phyloP scores from a whole-genome alignment of 768 basidiomycete species.

The Macrolepiota albuminosa region DNA sequence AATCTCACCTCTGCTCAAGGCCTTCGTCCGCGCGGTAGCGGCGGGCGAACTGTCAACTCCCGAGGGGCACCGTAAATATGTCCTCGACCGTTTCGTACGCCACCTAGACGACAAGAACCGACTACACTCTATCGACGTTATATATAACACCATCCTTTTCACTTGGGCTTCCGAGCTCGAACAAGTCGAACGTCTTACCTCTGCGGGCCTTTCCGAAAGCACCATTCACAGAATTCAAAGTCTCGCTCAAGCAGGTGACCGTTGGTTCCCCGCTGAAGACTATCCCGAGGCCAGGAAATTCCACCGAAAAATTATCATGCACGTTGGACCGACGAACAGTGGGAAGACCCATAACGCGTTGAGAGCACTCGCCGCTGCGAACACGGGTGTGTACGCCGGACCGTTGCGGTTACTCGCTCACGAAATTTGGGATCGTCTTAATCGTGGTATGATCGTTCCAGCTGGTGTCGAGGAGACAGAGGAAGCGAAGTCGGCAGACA shows the following conservation, averaged over 20 bases:
- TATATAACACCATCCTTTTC: conserved; percentile 51
- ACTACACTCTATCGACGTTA: conserved; percentile 34
- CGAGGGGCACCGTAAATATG: conserved; percentile 28
- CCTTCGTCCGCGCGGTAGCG: conserved; percentile 36
- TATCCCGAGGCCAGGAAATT: conserved; percentile 51
- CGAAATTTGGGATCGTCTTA: conserved; percentile 90
- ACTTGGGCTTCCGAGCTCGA: conserved; percentile 44
- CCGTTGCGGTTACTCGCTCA: conserved; percentile 91
- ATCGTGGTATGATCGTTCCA: conserved; percentile 84
- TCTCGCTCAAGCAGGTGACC: conserved; percentile 33
- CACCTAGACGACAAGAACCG: conserved; percentile 22
- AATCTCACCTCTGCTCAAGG: conserved; percentile 33
- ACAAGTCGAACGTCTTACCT: conserved; percentile 19
- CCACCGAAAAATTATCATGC: conserved; percentile 81
- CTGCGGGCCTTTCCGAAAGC: conserved; percentile 20
- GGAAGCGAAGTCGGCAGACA: conserved; percentile 24
- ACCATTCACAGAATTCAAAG: conserved; percentile 35
- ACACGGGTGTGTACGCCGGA: conserved; percentile 79
- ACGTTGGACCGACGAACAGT: conserved; percentile 96
- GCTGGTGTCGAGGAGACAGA: conserved; percentile 46
- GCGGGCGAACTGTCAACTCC: conserved; percentile 26
- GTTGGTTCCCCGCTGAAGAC: conserved; percentile 43
- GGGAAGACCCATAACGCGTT: conserved; percentile 96
- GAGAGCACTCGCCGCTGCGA: conserved; percentile 76
- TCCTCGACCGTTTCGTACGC: conserved; percentile 39